A percentile compares a stretch with the other conserved stretches of the same genome.
Conservation (phyloP, 192 early-diverging fungal species). For the Umbelopsis vinacea region DNA sequence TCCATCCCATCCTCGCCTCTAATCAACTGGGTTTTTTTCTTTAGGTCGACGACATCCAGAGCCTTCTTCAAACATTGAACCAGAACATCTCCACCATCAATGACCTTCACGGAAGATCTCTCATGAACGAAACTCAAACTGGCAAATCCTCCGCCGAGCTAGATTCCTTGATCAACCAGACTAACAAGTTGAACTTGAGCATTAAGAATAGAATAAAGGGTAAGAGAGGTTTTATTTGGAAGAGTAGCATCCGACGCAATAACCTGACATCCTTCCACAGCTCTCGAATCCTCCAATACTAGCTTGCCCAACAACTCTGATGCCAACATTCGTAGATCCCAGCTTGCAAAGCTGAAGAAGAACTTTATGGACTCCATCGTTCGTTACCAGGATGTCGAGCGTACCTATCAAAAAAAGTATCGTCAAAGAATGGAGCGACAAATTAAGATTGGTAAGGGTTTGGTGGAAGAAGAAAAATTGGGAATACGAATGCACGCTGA, state of each 20-base stretch:
- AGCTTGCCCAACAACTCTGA: constrained; percentile 21
- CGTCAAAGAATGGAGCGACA: constrained; percentile 80
- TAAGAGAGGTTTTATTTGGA: constrained; percentile 3
- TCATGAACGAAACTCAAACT: constrained; percentile 29
- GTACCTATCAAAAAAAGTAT: constrained; percentile 77
- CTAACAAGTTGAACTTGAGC: constrained; percentile 28
- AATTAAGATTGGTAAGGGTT: constrained; percentile 69
- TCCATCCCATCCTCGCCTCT: background rate
- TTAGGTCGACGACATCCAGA: constrained; percentile 42
- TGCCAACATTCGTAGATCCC: constrained; percentile 25
- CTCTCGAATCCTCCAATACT: constrained; percentile 19
- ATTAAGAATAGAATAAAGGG: constrained; percentile 57
- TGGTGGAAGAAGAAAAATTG: too few relatives aligned
- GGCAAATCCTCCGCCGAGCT: constrained; percentile 6
- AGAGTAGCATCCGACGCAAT: background rate
- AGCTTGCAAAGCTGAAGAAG: constrained; percentile 44
- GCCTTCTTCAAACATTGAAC: constrained; percentile 32
- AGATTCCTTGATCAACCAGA: constrained; percentile 29
- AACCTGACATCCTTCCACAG: background rate
- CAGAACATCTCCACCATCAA: constrained; percentile 40
- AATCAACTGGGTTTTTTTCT: background rate
- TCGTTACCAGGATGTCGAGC: constrained; percentile 75
- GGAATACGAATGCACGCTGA: background rate
- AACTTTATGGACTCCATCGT: constrained; percentile 66
- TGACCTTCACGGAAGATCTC: constrained; percentile 36